Conservation (phyloP, 2,329 filamentous ascomycete genomes). For the Calonectria leucothoes region DNA sequence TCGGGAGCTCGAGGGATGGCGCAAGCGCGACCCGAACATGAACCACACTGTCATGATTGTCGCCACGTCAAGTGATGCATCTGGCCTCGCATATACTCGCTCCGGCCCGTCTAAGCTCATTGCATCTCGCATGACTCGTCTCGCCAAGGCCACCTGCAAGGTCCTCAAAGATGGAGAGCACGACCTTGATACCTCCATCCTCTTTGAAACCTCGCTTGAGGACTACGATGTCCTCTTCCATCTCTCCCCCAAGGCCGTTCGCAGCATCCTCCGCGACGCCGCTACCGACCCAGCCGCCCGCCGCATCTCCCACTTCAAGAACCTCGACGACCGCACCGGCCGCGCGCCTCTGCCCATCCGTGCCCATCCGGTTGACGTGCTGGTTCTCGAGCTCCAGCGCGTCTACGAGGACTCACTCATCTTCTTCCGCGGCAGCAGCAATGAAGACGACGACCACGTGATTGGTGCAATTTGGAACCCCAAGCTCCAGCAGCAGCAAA, state of each 20-base stretch:
- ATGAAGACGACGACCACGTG: conserved; percentile 58
- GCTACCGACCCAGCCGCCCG: conserved; percentile 49
- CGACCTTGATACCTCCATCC: conserved; percentile 58
- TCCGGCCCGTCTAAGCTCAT: conserved; percentile 81
- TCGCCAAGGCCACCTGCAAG: conserved; percentile 81
- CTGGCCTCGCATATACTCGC: conserved; percentile 84
- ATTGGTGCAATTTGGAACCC: conserved; percentile 72
- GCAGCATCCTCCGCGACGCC: conserved; percentile 53
- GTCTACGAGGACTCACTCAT: conserved; percentile 78
- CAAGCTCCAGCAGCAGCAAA: conserved; percentile 59
- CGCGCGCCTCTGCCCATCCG: conserved; percentile 60
- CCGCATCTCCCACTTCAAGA: conserved; percentile 77
- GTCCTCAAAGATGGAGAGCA: conserved; percentile 66
- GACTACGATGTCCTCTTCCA: conserved; percentile 92
- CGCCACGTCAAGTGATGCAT: conserved; percentile 81
- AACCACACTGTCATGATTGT: conserved; percentile 85
- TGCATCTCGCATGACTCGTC: conserved; percentile 82
- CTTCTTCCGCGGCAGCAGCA: conserved; percentile 78
- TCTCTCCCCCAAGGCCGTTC: conserved; percentile 68
- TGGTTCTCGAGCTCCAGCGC: conserved; percentile 74
- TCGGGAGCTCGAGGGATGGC: conserved; percentile 84
- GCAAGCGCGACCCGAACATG: conserved; percentile 89
- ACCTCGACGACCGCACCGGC: conserved; percentile 73
- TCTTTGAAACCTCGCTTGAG: conserved; percentile 79
- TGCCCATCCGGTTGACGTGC: conserved; percentile 70